A percentile compares a stretch with the other conserved stretches of the same genome.
Evolutionary conservation across 1,284 basidiomycete species (phyloP).

Genomic region (Malassezia brasiliensis): DNA sequence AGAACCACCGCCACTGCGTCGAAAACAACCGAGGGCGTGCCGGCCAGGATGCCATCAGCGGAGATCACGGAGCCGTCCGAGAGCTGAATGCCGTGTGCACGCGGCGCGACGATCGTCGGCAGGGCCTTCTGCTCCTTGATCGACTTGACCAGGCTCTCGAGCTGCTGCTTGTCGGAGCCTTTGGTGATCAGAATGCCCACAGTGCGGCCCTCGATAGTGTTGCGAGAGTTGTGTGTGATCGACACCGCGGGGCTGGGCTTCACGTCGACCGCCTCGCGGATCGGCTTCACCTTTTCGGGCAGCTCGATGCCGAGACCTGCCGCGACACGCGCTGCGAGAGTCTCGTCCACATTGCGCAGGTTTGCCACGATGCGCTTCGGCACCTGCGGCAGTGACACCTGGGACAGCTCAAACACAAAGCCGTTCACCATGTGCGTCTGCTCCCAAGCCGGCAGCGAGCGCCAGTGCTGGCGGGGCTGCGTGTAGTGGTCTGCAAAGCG

Average conservation of each 20-base stretch:
- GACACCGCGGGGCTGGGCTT: slow-evolving; percentile 1
- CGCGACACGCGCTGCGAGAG: background rate
- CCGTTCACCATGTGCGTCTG: slow-evolving; percentile 6
- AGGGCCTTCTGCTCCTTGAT: slow-evolving; percentile 1
- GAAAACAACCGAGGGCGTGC: slow-evolving; percentile 4
- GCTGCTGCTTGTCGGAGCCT: background rate
- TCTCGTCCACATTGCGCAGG: slow-evolving; percentile 15
- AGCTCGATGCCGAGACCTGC: slow-evolving; percentile 11
- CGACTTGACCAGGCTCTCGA: background rate
- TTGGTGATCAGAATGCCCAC: slow-evolving; percentile 6
- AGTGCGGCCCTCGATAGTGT: slow-evolving; percentile 4
- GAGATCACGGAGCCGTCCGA: slow-evolving; percentile 3
- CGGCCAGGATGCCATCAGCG: slow-evolving; percentile 5
- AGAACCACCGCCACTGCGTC: slow-evolving; percentile 10
- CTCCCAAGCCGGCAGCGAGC: slow-evolving; percentile 5
- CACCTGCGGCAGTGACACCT: slow-evolving; percentile 7
- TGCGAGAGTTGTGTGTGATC: slow-evolving; percentile 3
- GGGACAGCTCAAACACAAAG: slow-evolving; percentile 8
- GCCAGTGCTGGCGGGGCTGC: slow-evolving; percentile 9
- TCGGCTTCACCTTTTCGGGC: background rate
- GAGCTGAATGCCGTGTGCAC: background rate
- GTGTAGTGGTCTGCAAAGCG: slow-evolving; percentile 14
- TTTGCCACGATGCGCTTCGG: slow-evolving; percentile 3
- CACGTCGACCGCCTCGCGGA: background rate
- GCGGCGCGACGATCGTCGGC: background rate